Conservation (phyloP, 73 alveolate genomes). For the Uronychia binucleata region DNA sequence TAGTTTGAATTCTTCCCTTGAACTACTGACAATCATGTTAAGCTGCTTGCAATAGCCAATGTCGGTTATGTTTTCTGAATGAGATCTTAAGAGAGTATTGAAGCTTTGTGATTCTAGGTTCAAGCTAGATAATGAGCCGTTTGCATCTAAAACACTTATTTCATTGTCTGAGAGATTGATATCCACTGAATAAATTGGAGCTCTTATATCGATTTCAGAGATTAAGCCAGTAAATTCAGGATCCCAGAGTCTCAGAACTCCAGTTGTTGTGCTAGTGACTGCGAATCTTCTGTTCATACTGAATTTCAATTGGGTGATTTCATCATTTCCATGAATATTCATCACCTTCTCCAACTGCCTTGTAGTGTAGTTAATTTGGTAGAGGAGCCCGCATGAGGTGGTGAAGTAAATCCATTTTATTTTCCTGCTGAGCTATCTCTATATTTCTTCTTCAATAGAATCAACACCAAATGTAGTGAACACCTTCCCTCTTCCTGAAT, state of each 20-base stretch:
- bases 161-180: constrained; percentile 20
- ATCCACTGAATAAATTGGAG: constrained; percentile 17
- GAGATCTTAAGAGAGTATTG: constrained; percentile 40
- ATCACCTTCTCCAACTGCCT: constrained; percentile 55
- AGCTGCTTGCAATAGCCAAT: constrained; percentile 22
- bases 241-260: constrained; percentile 53
- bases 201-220: constrained; percentile 56
- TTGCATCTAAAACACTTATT: constrained; percentile 35
- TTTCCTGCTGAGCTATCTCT: constrained; percentile 10
- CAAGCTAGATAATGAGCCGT: constrained; percentile 26
- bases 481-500: constrained; percentile 54
- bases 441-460: constrained; percentile 13
- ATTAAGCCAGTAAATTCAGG: constrained; percentile 37
- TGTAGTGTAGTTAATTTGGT: constrained; percentile 45
- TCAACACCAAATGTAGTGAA: constrained; percentile 35
- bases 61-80: constrained; percentile 41
- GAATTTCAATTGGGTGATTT: constrained; percentile 26
- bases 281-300: constrained; percentile 44
- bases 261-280: constrained; percentile 51
- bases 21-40: constrained; percentile 21
- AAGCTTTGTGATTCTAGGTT: constrained; percentile 45
- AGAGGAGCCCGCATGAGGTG: constrained; percentile 55
- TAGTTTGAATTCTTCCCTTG: constrained; percentile 29
- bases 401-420: constrained; percentile 42
- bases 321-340: constrained; percentile 49